Evolutionary conservation across 129 eudicot species (phyloP), one percentile per base, ranked within the genome.

Genomic region (Pulicaria dysenterica): DNA sequence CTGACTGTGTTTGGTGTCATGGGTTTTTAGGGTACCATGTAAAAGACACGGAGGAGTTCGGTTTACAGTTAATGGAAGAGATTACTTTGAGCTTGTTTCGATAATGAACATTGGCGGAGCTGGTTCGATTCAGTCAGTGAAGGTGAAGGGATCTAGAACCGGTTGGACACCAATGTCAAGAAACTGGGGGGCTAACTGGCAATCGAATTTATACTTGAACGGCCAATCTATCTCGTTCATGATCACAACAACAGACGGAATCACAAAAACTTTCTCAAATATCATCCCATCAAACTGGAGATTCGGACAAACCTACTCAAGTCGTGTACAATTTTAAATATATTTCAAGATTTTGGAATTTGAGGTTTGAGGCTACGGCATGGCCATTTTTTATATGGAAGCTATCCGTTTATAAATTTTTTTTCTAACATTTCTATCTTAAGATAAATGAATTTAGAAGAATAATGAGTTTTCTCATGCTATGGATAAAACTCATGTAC

Each of bases 101-200:
- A 87, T 90, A 38, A 90, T 64, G 67, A 90, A 90, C 14, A 82
- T 90, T 3, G 96, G 74, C 34, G 87, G 86, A 9, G 95, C 89
- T 4, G 96, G 96, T 11, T 87, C 96, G 2, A 61, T 87, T 31
- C 69, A 50, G 69, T 85, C 96, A 0, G 95, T 87, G 5, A 69
- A 64, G 37, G 67, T 90, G 16, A 90, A 90, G 73, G 96, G 96
- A 40, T 73, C 95, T 3, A 79, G 78, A 53, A 83, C 91, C 4
- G 78, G 74, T n/a, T 90, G 95, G 95, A 54, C 77, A 7, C n/a
- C 79, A 8, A 83, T 90, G 95, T 87, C 96, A 12, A 81, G 85
- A 15, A 90, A 90, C n/a, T 90, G 96, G 96, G 96, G 96, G 46
- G 86, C 91, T 37, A 87, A 85, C 54, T 90, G 95, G 95, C 96